Percentiles rank a stretch among this genome's conserved stretches.
Evolutionary conservation across 306 rosid species (phyloP).

Genomic region (Ziziphus jujuba): DNA sequence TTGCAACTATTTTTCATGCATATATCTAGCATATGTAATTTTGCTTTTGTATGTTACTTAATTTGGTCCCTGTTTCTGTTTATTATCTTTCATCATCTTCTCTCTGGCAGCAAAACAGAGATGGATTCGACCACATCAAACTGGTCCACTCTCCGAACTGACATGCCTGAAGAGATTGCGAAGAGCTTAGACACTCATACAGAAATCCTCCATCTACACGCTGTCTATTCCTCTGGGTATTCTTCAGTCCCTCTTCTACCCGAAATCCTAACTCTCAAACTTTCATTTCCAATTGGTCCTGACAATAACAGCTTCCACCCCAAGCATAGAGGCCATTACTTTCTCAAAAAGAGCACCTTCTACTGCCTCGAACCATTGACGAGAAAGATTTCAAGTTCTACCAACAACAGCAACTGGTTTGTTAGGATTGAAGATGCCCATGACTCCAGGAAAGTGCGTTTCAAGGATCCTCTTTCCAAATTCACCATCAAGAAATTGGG

Average conservation of each 20-base stretch:
- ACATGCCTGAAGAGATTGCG: too few species aligned
- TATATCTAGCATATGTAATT: too few species aligned
- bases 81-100: too few species aligned
- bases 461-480: too few species aligned
- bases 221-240: background rate
- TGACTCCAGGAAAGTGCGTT: background rate
- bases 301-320: background rate
- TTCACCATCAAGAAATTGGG: background rate
- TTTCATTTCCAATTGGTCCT: background rate
- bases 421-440: background rate
- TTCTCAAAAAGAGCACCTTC: background rate
- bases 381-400: too few species aligned
- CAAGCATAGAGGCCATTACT: background rate
- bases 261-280: background rate
- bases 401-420: background rate
- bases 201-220: background rate
- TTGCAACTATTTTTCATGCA: too few species aligned
- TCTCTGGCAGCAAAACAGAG: too few species aligned
- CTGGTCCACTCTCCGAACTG: too few species aligned
- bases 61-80: too few species aligned
- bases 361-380: too few species aligned
- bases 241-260: background rate
- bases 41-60: too few species aligned
- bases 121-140: too few species aligned
- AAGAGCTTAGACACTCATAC: background rate